Evolutionary conservation across 2,329 filamentous ascomycete genomes (phyloP).

Genomic region (Hypoxylon rubiginosum): DNA sequence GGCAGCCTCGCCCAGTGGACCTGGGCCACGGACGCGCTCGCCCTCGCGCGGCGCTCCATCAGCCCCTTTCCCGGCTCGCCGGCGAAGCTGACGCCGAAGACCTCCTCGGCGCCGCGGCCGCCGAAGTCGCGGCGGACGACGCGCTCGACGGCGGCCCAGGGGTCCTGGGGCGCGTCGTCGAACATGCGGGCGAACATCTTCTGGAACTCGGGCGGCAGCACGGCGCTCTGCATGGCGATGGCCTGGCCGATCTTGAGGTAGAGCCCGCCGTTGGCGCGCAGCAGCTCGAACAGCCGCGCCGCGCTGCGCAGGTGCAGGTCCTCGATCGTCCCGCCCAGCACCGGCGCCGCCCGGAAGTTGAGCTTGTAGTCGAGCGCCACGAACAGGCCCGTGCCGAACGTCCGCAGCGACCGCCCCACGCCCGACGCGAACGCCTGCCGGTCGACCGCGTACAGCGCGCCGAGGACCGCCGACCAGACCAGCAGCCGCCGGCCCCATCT

Average conservation of each 20-base stretch:
- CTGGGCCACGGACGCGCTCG: conserved; percentile 93
- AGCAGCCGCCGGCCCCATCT: conserved; percentile 84
- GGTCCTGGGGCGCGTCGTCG: conserved; percentile 94
- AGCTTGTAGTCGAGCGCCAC: conserved; percentile 96
- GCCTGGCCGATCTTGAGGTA: conserved; percentile 99
- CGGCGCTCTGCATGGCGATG: conserved; percentile 96
- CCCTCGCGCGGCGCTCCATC: conserved; percentile 72
- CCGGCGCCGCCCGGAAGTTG: conserved; percentile 88
- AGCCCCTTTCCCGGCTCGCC: conserved; percentile 76
- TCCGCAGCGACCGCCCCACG: conserved; percentile 81
- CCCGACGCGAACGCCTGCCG: conserved; percentile 82
- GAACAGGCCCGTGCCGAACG: conserved; percentile 82
- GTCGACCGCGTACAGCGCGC: conserved; percentile 77
- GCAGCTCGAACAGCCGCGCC: conserved; percentile 82
- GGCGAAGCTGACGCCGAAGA: conserved; percentile 89
- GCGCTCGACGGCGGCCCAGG: conserved; percentile 85
- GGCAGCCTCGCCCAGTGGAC: conserved; percentile 92
- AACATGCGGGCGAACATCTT: conserved; percentile 98
- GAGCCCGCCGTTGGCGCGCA: conserved; percentile 88
- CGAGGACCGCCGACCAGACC: conserved; percentile 70
- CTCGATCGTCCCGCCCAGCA: conserved; percentile 77
- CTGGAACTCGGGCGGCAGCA: conserved; percentile 94
- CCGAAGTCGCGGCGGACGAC: conserved; percentile 92
- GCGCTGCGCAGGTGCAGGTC: conserved; percentile 89
- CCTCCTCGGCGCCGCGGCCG: conserved; percentile 84